Percentiles rank a stretch among this genome's conserved stretches.
Conservation (phyloP, 2,329 filamentous ascomycete species). For the Teratosphaeria destructans region DNA sequence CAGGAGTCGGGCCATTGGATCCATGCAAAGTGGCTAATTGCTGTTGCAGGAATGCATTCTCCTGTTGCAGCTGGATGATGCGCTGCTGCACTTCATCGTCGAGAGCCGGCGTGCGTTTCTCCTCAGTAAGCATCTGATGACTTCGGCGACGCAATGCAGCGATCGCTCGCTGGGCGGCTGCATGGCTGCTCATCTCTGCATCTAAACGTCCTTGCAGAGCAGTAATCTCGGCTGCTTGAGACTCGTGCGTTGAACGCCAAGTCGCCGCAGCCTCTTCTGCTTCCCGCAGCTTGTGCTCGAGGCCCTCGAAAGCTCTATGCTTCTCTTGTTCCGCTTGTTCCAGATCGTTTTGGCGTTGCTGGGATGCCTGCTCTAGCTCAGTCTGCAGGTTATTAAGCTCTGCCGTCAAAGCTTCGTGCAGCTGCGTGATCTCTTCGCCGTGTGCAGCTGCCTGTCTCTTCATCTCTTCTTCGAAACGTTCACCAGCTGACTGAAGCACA, state of each 20-base stretch:
- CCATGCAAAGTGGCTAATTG: constrained; percentile 6
- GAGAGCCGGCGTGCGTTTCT: not conserved
- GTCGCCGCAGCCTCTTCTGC: constrained; percentile 4
- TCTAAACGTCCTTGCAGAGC: constrained; percentile 18
- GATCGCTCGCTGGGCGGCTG: constrained; percentile 10
- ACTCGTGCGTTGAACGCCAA: constrained; percentile 5
- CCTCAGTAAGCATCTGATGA: constrained; percentile 4
- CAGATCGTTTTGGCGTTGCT: constrained; percentile 1
- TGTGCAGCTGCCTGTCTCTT: constrained; percentile 4
- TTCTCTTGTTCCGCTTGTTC: not conserved
- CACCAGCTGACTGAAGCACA: not conserved
- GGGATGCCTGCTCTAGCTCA: constrained; percentile 1
- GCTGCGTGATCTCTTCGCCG: not conserved
- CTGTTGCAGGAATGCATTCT: constrained; percentile 11
- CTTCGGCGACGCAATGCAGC: constrained; percentile 4
- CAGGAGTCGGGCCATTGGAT: not conserved
- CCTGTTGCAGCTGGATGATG: constrained; percentile 3
- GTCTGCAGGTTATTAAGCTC: constrained; percentile 4
- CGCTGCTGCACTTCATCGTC: not conserved
- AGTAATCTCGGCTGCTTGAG: constrained; percentile 8
- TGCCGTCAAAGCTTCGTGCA: not conserved
- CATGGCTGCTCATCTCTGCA: constrained; percentile 16
- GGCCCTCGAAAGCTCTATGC: not conserved
- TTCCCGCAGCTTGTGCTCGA: constrained; percentile 2
- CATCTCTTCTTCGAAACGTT: not conserved